Evolutionary conservation across 352 stramenopile species (phyloP), one percentile per base, ranked within the genome.

Genomic region (Hyaloperonospora brassicae): DNA sequence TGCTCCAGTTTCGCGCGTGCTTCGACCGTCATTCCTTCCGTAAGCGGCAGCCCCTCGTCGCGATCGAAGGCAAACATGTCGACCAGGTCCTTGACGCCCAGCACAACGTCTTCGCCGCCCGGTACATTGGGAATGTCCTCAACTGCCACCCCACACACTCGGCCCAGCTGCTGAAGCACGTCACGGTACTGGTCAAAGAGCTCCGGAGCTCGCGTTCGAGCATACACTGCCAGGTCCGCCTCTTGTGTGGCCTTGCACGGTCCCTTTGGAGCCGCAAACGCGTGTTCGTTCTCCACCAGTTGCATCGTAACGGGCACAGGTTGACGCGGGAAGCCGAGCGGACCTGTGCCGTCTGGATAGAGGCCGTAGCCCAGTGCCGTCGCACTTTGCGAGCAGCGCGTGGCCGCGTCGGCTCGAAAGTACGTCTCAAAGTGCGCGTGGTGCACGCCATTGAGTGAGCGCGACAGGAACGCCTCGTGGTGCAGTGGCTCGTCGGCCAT

Each of bases 221-320:
- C 74, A 59, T 92, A 94, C 43, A 57, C 59, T 31, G 58, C 65
- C 17, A 87, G 58, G 59, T 94, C 81, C 0, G 59, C 60, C 0
- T 70, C 53, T 34, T 87, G 52, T 1, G 73, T 77, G 22, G 54
- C 62, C 21, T 63, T 70, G 64, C 81, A 91, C 10, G 84, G 81
- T 7, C 81, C 81, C 47, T 91, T 90, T 21, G 84, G 79, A 14
- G 84, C 84, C 13, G 84, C 84, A 59, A 93, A 93, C 0, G 77
- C 84, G 57, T 93, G 84, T 50, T 93, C 84, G 52, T 93, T 90
- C 54, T 75, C 64, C 42, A 93, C 46, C 38, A 91, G 57, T 55
- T 93, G 75, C 84, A 93, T 93, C 35, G 80, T 90, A 53, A 93
- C 80, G 4, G 84, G 79, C 52, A 93, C 81, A 23, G 75, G 81